Conservation (phyloP, 1,284 basidiomycete genomes). For the Coniferiporia weirii region DNA sequence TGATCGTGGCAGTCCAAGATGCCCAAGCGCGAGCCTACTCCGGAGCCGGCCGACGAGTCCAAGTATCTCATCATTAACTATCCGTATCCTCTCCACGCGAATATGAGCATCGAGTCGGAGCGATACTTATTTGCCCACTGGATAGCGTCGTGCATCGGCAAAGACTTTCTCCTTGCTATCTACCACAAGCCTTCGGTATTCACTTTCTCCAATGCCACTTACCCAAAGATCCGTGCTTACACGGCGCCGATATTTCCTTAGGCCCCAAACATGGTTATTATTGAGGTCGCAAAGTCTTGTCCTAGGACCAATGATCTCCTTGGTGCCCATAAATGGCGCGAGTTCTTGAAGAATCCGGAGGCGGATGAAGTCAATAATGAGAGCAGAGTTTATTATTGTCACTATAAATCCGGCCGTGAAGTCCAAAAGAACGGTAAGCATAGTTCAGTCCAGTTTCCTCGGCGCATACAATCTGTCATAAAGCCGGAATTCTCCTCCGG, state of each 20-base stretch:
- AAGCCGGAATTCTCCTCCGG: too few species aligned
- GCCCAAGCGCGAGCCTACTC: constrained; percentile 53
- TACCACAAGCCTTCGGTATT: constrained; percentile 60
- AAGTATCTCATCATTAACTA: constrained; percentile 58
- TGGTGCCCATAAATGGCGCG: constrained; percentile 60
- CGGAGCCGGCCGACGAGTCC: constrained; percentile 51
- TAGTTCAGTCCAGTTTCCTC: constrained; percentile 2
- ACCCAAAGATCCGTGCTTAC: neutral
- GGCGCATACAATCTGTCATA: neutral
- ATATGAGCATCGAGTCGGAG: constrained; percentile 48
- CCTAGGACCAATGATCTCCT: constrained; percentile 40
- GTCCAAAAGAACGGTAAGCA: constrained; percentile 40
- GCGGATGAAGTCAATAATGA: constrained; percentile 37
- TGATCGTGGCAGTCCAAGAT: constrained; percentile 29
- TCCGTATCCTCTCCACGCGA: constrained; percentile 44
- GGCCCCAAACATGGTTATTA: constrained; percentile 61
- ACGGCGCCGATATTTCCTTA: constrained; percentile 23
- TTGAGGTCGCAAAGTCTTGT: constrained; percentile 46
- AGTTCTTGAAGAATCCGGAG: constrained; percentile 43
- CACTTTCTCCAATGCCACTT: neutral
- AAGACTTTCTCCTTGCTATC: constrained; percentile 44
- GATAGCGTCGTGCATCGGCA: constrained; percentile 54
- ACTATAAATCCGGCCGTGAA: constrained; percentile 37
- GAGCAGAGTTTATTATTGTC: constrained; percentile 50
- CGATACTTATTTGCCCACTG: constrained; percentile 49